Evolutionary conservation across 2,329 filamentous ascomycete species (phyloP).

Genomic region (Endoconidiophora polonica): DNA sequence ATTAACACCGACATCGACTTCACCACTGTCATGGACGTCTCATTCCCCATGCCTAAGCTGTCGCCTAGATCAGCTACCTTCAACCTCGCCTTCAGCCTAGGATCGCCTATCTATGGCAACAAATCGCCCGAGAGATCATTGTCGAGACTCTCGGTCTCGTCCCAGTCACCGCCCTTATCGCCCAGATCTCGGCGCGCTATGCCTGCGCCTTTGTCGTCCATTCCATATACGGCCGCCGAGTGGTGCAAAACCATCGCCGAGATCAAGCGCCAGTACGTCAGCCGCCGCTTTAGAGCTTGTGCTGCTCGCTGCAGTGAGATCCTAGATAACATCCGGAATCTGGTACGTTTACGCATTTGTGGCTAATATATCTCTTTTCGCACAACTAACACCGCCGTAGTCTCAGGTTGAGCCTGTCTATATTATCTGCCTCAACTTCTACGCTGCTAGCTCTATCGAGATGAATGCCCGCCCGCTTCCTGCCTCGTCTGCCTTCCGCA

Average conservation of each 20-base stretch:
- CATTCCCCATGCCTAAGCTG: slow-evolving; percentile 10
- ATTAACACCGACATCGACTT: slow-evolving; percentile 4
- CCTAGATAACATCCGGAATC: slow-evolving; percentile 30
- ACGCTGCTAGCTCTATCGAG: slow-evolving; percentile 43
- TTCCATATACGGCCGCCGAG: slow-evolving; percentile 30
- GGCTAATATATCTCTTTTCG: neutral
- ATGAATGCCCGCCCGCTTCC: slow-evolving; percentile 35
- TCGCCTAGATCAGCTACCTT: slow-evolving; percentile 5
- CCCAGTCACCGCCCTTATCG: neutral
- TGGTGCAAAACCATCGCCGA: slow-evolving; percentile 36
- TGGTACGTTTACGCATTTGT: slow-evolving; percentile 20
- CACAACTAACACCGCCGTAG: slow-evolving; percentile 15
- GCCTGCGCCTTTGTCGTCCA: slow-evolving; percentile 16
- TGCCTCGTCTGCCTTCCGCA: slow-evolving; percentile 28
- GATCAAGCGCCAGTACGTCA: slow-evolving; percentile 36
- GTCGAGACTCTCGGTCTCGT: slow-evolving; percentile 16
- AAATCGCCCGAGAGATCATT: slow-evolving; percentile 16
- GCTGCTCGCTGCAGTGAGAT: slow-evolving; percentile 36
- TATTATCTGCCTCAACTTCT: slow-evolving; percentile 43
- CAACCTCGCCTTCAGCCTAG: slow-evolving; percentile 6
- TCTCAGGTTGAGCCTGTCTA: slow-evolving; percentile 34
- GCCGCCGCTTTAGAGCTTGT: slow-evolving; percentile 35
- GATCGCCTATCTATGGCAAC: slow-evolving; percentile 1
- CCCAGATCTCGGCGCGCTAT: slow-evolving; percentile 4
- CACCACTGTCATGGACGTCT: slow-evolving; percentile 9